Conservation (phyloP, 2,329 filamentous ascomycete genomes). For the Colletotrichum siamense region DNA sequence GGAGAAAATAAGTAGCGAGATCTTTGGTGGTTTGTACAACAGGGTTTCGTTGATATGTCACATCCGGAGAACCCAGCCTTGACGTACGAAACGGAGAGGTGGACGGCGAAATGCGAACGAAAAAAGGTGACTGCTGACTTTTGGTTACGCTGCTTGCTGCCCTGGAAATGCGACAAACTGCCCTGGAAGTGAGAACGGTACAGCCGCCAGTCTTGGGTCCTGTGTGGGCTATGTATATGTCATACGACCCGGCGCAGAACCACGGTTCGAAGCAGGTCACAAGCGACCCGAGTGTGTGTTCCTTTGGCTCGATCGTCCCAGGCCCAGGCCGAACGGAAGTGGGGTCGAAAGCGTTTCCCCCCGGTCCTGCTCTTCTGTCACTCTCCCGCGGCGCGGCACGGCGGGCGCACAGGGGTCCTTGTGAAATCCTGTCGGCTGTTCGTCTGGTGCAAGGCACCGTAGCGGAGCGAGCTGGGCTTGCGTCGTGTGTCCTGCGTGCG, state of each 20-base stretch:
- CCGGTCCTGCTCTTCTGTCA: not conserved
- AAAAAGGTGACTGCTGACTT: not conserved
- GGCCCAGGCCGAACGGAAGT: not conserved
- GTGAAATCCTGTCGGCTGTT: not conserved
- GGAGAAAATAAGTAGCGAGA: not conserved
- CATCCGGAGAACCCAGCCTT: not conserved
- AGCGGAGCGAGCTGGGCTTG: not conserved
- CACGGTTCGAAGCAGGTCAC: not conserved
- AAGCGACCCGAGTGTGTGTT: not conserved
- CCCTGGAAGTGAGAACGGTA: not conserved
- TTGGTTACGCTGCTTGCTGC: not conserved
- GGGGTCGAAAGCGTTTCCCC: not conserved
- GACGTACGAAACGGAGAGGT: not conserved
- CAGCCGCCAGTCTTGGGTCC: not conserved
- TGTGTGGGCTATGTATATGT: slow-evolving; percentile 12
- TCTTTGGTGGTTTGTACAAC: not conserved
- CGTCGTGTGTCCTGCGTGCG: not conserved
- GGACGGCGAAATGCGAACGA: not conserved
- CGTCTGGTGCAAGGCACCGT: not conserved
- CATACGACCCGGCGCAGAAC: slow-evolving; percentile 8
- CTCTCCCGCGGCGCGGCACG: not conserved
- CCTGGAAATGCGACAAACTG: not conserved
- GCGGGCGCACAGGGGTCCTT: not conserved
- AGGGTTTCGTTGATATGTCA: not conserved
- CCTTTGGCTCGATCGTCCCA: not conserved